phyloP scores from a whole-genome alignment of 2,329 filamentous ascomycete genomes.

The Hysterium pulicare region DNA sequence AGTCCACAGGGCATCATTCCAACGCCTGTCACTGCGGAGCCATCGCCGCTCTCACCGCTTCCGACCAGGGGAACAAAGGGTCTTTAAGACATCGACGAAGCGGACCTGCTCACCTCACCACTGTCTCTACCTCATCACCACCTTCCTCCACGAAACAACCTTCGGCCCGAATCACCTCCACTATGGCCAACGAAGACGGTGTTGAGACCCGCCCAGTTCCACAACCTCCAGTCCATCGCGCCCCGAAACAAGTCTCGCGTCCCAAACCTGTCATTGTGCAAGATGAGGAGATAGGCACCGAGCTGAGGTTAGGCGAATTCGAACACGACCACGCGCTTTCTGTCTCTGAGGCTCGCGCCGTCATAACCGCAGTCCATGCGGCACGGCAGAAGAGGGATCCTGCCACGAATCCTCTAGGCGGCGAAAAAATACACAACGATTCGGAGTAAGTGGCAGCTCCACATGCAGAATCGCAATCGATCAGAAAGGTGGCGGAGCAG shows the following conservation, averaged over 20 bases:
- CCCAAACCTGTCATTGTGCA: slow-evolving; percentile 63
- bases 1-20: too few species aligned
- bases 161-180: not conserved
- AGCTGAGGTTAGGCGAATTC: slow-evolving; percentile 89
- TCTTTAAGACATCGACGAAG: too few species aligned
- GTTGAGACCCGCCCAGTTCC: not conserved
- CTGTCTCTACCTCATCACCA: not conserved
- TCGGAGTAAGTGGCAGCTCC: slow-evolving; percentile 28
- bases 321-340: slow-evolving; percentile 87
- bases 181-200: not conserved
- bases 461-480: too few species aligned
- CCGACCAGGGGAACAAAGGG: too few species aligned
- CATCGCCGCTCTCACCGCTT: too few species aligned
- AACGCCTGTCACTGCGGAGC: too few species aligned
- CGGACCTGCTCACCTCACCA: not conserved
- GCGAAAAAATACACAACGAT: slow-evolving; percentile 70
- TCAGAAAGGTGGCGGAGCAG: slow-evolving; percentile 15
- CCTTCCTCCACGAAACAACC: not conserved
- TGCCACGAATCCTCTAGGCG: slow-evolving; percentile 65
- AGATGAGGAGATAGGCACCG: slow-evolving; percentile 82
- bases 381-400: slow-evolving; percentile 70
- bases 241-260: slow-evolving; percentile 34
- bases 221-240: slow-evolving; percentile 22
- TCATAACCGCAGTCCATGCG: slow-evolving; percentile 84
- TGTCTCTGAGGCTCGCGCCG: slow-evolving; percentile 83